Conservation (phyloP, 2,329 filamentous ascomycete genomes). For the Calonectria pseudoreteaudii region DNA sequence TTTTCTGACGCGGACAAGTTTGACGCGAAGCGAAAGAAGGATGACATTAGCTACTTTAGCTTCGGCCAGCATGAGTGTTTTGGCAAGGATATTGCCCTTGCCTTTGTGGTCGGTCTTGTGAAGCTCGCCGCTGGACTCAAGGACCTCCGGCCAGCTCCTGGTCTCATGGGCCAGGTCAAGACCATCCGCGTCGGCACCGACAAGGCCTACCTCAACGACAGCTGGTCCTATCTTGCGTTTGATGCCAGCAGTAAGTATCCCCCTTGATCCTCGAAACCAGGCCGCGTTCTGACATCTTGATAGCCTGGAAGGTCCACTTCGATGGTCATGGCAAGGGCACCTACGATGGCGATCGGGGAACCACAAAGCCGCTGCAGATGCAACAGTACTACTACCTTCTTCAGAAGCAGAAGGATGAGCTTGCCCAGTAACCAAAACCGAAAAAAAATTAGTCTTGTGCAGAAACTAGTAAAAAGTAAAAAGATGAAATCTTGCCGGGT, state of each 20-base stretch:
- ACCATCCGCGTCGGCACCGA: conserved; percentile 54
- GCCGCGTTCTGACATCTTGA: conserved; percentile 34
- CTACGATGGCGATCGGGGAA: conserved; percentile 47
- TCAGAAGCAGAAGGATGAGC: conserved; percentile 48
- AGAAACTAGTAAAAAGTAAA: not conserved
- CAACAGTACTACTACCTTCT: conserved; percentile 51
- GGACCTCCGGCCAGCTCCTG: conserved; percentile 58
- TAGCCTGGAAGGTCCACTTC: conserved; percentile 52
- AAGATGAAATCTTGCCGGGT: not conserved
- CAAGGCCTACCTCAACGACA: conserved; percentile 60
- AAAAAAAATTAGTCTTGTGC: not conserved
- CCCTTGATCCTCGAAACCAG: fast-evolving
- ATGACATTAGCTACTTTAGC: conserved; percentile 57
- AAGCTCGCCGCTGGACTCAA: conserved; percentile 57
- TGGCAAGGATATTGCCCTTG: conserved; percentile 53
- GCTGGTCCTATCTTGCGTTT: conserved; percentile 58
- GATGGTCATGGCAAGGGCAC: conserved; percentile 51
- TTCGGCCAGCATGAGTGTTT: conserved; percentile 61
- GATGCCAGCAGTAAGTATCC: conserved; percentile 58
- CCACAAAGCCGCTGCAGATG: conserved; percentile 37
- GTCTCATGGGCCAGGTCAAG: conserved; percentile 59
- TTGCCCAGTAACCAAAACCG: conserved; percentile 15
- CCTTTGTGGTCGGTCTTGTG: conserved; percentile 56
- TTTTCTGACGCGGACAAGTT: conserved; percentile 54
- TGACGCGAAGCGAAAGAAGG: conserved; percentile 54